Base-by-base conservation (phyloP, 163 green algal species). In the Chlamydomonas reinhardtii region DNA sequence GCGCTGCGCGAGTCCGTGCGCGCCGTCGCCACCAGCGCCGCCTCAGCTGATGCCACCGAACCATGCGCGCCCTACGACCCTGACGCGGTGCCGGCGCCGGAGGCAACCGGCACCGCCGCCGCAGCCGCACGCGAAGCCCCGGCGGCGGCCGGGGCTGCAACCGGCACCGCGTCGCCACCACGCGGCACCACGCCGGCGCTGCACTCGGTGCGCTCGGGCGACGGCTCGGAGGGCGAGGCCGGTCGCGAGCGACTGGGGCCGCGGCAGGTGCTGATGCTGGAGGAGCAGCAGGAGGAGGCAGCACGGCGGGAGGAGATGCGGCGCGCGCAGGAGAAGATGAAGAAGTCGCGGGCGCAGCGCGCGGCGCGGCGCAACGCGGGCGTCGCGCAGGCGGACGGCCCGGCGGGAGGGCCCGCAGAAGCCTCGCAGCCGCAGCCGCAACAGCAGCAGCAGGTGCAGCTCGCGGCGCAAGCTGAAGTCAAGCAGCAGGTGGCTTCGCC, bases 1-100 rank as follows among this genome's bases (percentile, higher is more conserved):
- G 56, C 56, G 8, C 5, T 32, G 25, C 62, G 19, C 0, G 80
- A 73, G 15, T 59, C 59, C 17, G 81, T 86, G 4, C 68, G 32
- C 37, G 70, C 80, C 15, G 70, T 86, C 17, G 80, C 80, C 2
- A 71, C 56, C 6, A 32, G 3, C 68, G 68, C 34, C 0, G 66
- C n/a, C 4, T 5, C 37, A 11, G 31, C 24, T 5, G 34, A 31
- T n/a, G 31, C 2, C 32, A 12, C 29, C 3, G 31, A 39, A 52
- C 66, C 78, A 31, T 76, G 71, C 68, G 5, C 71, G 54, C 79
- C 79, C 48, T 85, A 85, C 54, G 68, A 85, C 25, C 79, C 66
- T 2, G 81, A 86, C 32, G 74, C 32, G 31, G 20, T 22, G 71
- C 22, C 37, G 11, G 37, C 27, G 35, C 16, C 37, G 29, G 35